Conservation (phyloP, 2,329 filamentous ascomycete genomes). For the Cadophora sp. region DNA sequence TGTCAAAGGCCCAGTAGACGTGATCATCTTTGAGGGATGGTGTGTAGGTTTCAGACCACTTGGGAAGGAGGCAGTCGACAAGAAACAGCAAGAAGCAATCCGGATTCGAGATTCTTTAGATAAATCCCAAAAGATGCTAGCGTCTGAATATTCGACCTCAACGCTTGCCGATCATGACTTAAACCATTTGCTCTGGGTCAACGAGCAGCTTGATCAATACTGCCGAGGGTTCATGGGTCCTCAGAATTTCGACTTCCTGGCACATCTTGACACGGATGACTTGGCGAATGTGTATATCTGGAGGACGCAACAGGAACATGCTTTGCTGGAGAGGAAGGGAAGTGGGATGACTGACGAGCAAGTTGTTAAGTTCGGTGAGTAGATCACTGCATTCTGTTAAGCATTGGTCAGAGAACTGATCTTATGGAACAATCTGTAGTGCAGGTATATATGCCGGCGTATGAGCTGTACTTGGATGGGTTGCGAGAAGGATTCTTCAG, state of each 20-base stretch:
- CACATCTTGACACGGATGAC: conserved; percentile 15
- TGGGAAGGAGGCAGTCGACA: background rate
- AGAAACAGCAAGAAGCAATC: background rate
- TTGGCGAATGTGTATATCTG: conserved; percentile 20
- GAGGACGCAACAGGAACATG: conserved; percentile 16
- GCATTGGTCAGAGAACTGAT: background rate
- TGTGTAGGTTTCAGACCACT: conserved; percentile 16
- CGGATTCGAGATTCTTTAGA: background rate
- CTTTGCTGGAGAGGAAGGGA: background rate
- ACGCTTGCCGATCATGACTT: conserved; percentile 7
- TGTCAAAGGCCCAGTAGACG: background rate
- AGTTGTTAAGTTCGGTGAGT: conserved; percentile 18
- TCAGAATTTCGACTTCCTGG: conserved; percentile 12
- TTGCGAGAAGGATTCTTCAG: conserved; percentile 14
- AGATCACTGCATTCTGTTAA: background rate
- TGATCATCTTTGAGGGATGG: conserved; percentile 20
- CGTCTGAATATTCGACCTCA: conserved; percentile 4
- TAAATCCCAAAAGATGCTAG: background rate
- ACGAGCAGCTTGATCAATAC: background rate
- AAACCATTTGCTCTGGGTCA: conserved; percentile 7
- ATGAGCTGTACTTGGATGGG: conserved; percentile 13
- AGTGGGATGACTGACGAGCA: conserved; percentile 14
- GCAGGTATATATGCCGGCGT: conserved; percentile 17
- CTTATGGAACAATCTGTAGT: background rate
- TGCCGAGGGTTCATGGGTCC: conserved; percentile 13